Conservation (phyloP, 441 rosid species). For the Breynia disticha region DNA sequence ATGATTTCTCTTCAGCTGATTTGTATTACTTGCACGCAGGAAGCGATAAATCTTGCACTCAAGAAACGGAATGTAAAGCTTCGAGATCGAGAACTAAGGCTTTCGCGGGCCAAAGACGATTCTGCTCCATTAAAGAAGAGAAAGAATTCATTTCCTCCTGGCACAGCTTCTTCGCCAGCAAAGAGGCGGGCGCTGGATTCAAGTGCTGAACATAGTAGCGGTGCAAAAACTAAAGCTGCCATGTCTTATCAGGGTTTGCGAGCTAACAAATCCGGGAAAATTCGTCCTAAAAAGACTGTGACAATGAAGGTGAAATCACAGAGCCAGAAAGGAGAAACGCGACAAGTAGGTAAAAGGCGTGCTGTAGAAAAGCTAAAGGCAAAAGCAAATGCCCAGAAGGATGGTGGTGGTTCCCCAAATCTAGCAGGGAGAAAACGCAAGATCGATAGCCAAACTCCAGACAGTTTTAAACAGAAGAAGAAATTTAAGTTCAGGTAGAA, state of each 20-base stretch:
- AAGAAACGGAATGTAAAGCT: conserved; percentile 61
- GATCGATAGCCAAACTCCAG: conserved; percentile 50
- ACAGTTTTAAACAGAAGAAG: conserved; percentile 39
- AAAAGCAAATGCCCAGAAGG: conserved; percentile 32
- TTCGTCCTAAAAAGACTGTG: conserved; percentile 22
- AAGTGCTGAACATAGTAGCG: conserved; percentile 21
- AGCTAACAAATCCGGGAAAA: conserved; percentile 65
- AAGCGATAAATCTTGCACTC: conserved; percentile 54
- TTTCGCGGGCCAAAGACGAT: conserved; percentile 48
- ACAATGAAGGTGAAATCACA: conserved; percentile 28
- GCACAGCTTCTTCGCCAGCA: conserved; percentile 24
- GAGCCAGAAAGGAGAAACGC: conserved; percentile 22
- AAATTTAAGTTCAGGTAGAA: conserved; percentile 35
- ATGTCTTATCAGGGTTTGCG: conserved; percentile 75
- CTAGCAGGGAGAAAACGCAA: conserved; percentile 64
- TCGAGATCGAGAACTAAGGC: conserved; percentile 65
- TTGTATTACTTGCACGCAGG: conserved; percentile 33
- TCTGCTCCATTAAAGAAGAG: conserved; percentile 73
- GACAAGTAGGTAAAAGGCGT: conserved; percentile 54
- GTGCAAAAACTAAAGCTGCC: conserved; percentile 21
- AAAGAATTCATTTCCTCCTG: conserved; percentile 28
- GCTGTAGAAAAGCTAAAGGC: conserved; percentile 77
- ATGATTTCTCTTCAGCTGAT: background rate
- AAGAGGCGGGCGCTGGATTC: conserved; percentile 37
- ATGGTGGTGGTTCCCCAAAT: conserved; percentile 27